Percentiles rank a stretch among this genome's conserved stretches.
Evolutionary conservation across 352 stramenopile genomes (phyloP).

Genomic region (Pythium brachiatum): DNA sequence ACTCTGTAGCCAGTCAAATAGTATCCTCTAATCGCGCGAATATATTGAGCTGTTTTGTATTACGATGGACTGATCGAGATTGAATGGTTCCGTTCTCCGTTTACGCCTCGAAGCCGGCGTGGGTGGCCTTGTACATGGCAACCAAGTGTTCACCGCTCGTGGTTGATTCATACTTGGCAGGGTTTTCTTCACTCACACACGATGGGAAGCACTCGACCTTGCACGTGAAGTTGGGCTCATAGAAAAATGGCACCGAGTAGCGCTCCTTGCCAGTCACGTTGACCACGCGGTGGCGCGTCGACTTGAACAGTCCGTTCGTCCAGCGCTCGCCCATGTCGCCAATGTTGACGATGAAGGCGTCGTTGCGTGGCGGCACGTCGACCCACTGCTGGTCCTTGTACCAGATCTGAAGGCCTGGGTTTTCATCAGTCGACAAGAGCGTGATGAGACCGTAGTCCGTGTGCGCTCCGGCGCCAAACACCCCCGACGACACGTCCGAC

Average conservation of each 20-base stretch:
- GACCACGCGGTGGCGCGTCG: constrained; percentile 64
- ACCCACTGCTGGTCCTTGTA: constrained; percentile 49
- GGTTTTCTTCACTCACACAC: constrained; percentile 44
- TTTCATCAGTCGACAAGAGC: constrained; percentile 60
- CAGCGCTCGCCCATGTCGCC: constrained; percentile 75
- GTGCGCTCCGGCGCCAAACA: constrained; percentile 78
- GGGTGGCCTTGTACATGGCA: constrained; percentile 71
- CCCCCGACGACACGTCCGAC: constrained; percentile 51
- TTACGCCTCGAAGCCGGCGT: constrained; percentile 44
- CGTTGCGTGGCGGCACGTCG: constrained; percentile 47
- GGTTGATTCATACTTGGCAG: constrained; percentile 55
- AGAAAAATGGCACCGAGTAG: constrained; percentile 82
- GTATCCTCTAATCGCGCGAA: too few species aligned
- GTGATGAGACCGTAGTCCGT: constrained; percentile 74
- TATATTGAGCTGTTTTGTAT: too few species aligned
- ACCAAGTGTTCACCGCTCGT: constrained; percentile 78
- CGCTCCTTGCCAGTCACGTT: constrained; percentile 56
- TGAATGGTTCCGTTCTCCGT: too few species aligned
- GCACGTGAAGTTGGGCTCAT: constrained; percentile 73
- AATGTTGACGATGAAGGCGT: constrained; percentile 72
- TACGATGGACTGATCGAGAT: too few species aligned
- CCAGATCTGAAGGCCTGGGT: constrained; percentile 57
- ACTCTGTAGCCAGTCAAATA: background rate
- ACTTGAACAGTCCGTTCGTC: constrained; percentile 67
- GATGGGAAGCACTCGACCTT: constrained; percentile 58